Base-by-base conservation (phyloP, 2,329 filamentous ascomycete species). In the Fusarium citri region DNA sequence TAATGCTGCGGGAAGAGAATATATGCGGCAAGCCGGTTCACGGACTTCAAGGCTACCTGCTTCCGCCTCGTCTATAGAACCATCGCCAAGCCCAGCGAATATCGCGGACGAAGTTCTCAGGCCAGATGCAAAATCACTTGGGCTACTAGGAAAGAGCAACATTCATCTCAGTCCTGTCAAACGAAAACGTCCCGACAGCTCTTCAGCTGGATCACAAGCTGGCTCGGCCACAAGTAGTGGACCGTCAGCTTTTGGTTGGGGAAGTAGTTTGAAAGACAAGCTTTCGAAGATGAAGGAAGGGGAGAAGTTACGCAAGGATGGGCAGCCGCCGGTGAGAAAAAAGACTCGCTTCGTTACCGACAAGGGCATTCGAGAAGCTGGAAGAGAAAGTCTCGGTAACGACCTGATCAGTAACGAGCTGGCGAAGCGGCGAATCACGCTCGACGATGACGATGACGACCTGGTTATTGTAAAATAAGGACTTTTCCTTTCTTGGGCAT, bases 301-400 rank as follows among this genome's bases (percentile, higher is more conserved):
- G 3, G 87, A 89, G 77, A 85, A 82, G 69, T 73, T 88, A 23
- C 76, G 76, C 64, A 75, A 72, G 54, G 74, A 76, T 48, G 72
- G 72, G 28, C 73, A 76, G 31, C 76, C 77, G 75, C 88, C 87
- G 0, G 85, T 88, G 31, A 84, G 87, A 71, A 91, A 93, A 80
- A 93, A 93, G 84, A 94, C 92, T 54, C 85, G 92, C n/a, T 94
- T 94, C 76, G 86, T 94, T 42, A 93, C 92, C 26, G 89, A 89
- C 43, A 92, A 91, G 77, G 92, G 92, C 1, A 94, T 94, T 66
- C 87, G 89, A 57, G 91, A 93, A 79, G 92, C 92, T 6, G 92
- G 92, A 2, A 84, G 91, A 64, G 92, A 94, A 75, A 94, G 91
- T 75, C 77, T 94, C 4, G 89, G 90, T 12, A 82, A 79, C n/a